Evolutionary conservation across 2,329 filamentous ascomycete genomes (phyloP).

Genomic region (Botrytis cinerea): DNA sequence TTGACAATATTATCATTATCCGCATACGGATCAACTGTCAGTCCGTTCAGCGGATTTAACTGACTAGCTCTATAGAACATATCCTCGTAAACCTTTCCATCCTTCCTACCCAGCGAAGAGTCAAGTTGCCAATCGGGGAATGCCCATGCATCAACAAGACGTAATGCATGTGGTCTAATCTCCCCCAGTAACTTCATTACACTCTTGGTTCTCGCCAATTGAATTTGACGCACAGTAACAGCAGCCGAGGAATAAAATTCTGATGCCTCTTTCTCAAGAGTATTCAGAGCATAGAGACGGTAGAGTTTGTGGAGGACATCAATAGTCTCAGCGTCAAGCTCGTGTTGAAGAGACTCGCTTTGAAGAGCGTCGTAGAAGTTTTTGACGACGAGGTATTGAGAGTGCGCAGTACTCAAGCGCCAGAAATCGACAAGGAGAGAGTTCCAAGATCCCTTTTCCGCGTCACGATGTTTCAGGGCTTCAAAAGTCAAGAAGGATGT

Average conservation of each 20-base stretch:
- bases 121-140: constrained; percentile 80
- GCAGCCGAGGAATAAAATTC: constrained; percentile 74
- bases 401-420: constrained; percentile 72
- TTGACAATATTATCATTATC: constrained; percentile 61
- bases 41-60: constrained; percentile 71
- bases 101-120: constrained; percentile 66
- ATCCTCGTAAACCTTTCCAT: constrained; percentile 77
- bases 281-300: constrained; percentile 65
- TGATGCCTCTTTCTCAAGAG: constrained; percentile 66
- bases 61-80: constrained; percentile 72
- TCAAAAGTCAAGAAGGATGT: constrained; percentile 75
- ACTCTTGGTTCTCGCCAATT: constrained; percentile 64
- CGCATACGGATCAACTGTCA: constrained; percentile 73
- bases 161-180: constrained; percentile 71
- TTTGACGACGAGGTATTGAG: constrained; percentile 76
- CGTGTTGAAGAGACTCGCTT: constrained; percentile 51
- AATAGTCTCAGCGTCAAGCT: constrained; percentile 59
- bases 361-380: constrained; percentile 74
- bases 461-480: constrained; percentile 71
- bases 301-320: constrained; percentile 65
- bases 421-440: constrained; percentile 76
- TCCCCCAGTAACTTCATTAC: constrained; percentile 71
- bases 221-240: constrained; percentile 71
- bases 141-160: constrained; percentile 72
- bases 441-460: constrained; percentile 77